Base-by-base conservation (phyloP, 768 basidiomycete genomes). In the Lyophyllum decastes region DNA sequence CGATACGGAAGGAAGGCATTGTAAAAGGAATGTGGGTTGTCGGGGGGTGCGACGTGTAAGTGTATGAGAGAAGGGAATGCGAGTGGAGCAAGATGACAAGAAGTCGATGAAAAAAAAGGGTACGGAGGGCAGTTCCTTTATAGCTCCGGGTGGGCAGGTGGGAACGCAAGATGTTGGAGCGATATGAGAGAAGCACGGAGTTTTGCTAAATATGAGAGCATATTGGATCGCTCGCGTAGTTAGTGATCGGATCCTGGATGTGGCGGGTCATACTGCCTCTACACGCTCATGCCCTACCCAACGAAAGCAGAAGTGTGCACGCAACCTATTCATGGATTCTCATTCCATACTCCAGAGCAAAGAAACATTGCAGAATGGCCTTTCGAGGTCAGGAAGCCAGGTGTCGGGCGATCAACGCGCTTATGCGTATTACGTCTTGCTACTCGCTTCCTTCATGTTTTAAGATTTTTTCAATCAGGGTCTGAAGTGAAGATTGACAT, bases 1-100 rank as follows among this genome's bases (percentile, higher is more conserved):
- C 35, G 57, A 60, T 48, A 27, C 55, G 54, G 60, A 65, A 61
- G 48, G 63, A 67, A 60, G 60, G 62, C 64, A 69, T 67, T 62
- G 10, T n/a, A 14, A 24, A 47, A 47, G 14, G 35, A 38, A 16
- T 38, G 35, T 38, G 3, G 35, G 16, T 38, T 38, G 35, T 38
- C 35, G 35, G 35, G n/a, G 35, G 35, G 6, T 38, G 14, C 35
- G 35, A 38, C 35, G 35, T 38, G 35, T 7, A 38, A 38, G 30
- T 33, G 5, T 11, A 33, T 33, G 30, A 11, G 35, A 38, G 35
- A 38, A 9, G 35, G 16, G 14, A 11, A 38, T 11, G 16, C 16
- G 35, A 38, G 11, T 7, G 35, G 35, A 38, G 35, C 4, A 10
- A 4, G 30, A 30, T 5, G 30, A 30, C 30, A 30, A 30, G 30